phyloP scores from a whole-genome alignment of 73 alveolate genomes.

The Tetrahymena elliotti region DNA sequence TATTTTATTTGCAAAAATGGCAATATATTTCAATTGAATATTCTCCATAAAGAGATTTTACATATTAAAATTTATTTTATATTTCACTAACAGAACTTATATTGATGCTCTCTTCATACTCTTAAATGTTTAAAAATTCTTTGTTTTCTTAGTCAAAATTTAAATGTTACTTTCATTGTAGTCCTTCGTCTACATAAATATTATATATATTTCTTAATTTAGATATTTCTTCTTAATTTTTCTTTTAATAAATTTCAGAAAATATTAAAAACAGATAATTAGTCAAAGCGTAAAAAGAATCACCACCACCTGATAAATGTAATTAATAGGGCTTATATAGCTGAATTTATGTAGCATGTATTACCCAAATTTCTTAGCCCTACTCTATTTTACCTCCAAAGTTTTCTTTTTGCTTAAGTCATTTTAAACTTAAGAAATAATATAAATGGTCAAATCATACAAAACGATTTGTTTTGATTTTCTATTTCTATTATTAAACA shows the following conservation, averaged over 20 bases:
- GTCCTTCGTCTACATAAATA: not conserved
- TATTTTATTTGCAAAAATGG: not conserved
- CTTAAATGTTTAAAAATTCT: not conserved
- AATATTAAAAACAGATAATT: not conserved
- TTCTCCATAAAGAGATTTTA: not conserved
- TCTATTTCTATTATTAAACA: too few relatives aligned
- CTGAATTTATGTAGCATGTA: not conserved
- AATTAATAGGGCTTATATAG: not conserved
- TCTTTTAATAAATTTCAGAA: too few relatives aligned
- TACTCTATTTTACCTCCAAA: not conserved
- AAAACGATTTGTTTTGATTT: too few relatives aligned
- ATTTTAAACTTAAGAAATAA: too few relatives aligned
- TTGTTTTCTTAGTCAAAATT: too few relatives aligned
- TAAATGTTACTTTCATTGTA: not conserved
- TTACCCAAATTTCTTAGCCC: not conserved
- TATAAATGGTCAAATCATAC: too few relatives aligned
- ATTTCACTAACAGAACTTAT: not conserved
- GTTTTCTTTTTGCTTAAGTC: not conserved
- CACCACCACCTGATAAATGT: not conserved
- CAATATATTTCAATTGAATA: not conserved
- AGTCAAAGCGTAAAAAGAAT: not conserved
- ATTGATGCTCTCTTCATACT: not conserved
- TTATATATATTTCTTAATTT: too few relatives aligned
- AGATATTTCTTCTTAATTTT: not conserved
- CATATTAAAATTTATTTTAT: too few relatives aligned